Evolutionary conservation across 371 early-diverging fungal genomes (phyloP).

Genomic region (Mucor velutinosus): DNA sequence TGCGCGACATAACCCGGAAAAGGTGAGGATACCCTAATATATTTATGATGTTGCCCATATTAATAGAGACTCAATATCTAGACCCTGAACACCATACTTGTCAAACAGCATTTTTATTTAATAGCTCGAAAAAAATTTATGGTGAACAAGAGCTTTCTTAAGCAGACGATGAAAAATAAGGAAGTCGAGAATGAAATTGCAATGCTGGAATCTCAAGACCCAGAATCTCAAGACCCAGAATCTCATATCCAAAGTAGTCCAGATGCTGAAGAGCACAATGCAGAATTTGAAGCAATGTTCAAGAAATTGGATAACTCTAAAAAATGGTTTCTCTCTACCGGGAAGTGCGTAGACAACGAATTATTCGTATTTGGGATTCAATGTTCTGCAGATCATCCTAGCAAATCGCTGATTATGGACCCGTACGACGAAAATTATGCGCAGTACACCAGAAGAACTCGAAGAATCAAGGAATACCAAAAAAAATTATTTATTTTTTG

Average conservation of each 20-base stretch:
- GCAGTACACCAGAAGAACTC: slow-evolving; percentile 1
- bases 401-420: slow-evolving; percentile 9
- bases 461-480: neutral
- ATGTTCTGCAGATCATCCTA: slow-evolving; percentile 8
- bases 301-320: slow-evolving; percentile 11
- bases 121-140: slow-evolving; percentile 6
- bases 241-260: neutral
- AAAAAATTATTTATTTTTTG: too few species aligned
- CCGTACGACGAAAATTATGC: slow-evolving; percentile 8
- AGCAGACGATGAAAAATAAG: slow-evolving; percentile 9
- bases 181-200: neutral
- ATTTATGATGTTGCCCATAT: slow-evolving; percentile 10
- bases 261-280: slow-evolving; percentile 8
- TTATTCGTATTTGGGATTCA: slow-evolving; percentile 14
- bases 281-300: slow-evolving; percentile 9
- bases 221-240: too few species aligned
- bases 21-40: slow-evolving; percentile 9
- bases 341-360: slow-evolving; percentile 12
- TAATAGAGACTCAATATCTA: slow-evolving; percentile 18
- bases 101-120: slow-evolving; percentile 17
- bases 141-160: slow-evolving; percentile 9
- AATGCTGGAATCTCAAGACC: neutral
- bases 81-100: slow-evolving; percentile 4
- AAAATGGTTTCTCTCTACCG: slow-evolving; percentile 17
- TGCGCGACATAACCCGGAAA: slow-evolving; percentile 9